A percentile compares a stretch with the other conserved stretches of the same genome.
phyloP scores from a whole-genome alignment of 2,329 filamentous ascomycete species.

The Ceratocystis colombiana region DNA sequence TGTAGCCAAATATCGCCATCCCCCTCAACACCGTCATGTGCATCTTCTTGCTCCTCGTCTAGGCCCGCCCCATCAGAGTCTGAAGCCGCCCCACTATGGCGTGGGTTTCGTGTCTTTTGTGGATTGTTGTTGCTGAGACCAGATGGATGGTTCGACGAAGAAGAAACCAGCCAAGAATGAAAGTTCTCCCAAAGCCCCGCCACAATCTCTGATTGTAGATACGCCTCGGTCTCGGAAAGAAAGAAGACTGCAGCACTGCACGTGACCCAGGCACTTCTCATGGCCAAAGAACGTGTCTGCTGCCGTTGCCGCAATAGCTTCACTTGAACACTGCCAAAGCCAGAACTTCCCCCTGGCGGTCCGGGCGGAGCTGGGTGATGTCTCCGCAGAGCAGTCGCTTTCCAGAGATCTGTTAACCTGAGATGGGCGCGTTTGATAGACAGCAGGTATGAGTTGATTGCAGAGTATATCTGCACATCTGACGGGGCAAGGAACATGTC shows the following conservation, averaged over 20 bases:
- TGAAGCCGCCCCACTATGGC: constrained; percentile 20
- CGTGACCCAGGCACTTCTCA: constrained; percentile 83
- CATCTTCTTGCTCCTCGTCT: constrained; percentile 11
- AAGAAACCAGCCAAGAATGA: constrained; percentile 57
- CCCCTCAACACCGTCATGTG: constrained; percentile 16
- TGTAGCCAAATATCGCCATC: constrained; percentile 32
- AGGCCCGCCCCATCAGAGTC: constrained; percentile 20
- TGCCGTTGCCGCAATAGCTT: constrained; percentile 53
- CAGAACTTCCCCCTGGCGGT: constrained; percentile 52
- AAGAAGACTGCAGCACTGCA: constrained; percentile 81
- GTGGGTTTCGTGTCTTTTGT: constrained; percentile 25
- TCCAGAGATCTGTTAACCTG: constrained; percentile 77
- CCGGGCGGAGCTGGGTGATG: constrained; percentile 63
- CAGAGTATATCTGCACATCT: constrained; percentile 70
- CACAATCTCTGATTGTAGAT: constrained; percentile 83
- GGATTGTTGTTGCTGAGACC: constrained; percentile 24
- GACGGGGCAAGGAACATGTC: constrained; percentile 73
- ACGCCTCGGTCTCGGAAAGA: constrained; percentile 74
- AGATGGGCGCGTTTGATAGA: constrained; percentile 79
- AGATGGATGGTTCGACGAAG: constrained; percentile 30
- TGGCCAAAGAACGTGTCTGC: constrained; percentile 51
- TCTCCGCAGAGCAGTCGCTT: constrained; percentile 64
- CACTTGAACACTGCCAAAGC: constrained; percentile 50
- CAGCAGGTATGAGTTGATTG: constrained; percentile 78
- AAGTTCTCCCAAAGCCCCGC: constrained; percentile 73